Evolutionary conservation across 495 filamentous ascomycete species (phyloP).

Genomic region (Xylaria longipes): DNA sequence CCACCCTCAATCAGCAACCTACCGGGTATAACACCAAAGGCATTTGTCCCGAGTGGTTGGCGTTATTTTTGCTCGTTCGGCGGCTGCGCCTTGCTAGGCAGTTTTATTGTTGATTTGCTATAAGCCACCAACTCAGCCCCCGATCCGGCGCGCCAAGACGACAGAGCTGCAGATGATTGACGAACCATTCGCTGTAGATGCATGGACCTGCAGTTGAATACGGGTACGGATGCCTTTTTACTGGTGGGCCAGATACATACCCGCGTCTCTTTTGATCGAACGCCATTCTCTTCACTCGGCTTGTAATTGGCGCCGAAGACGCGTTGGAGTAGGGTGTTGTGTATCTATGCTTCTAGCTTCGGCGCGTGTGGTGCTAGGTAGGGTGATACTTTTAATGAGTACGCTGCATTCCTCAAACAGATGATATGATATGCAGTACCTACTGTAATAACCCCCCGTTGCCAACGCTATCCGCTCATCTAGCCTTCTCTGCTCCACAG

Average conservation of each 20-base stretch:
- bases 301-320: not conserved
- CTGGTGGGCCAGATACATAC: not conserved
- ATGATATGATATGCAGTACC: not conserved
- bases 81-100: constrained; percentile 8
- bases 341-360: not conserved
- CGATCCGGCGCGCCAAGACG: not conserved
- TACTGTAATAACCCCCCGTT: no score
- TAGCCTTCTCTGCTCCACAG: not conserved
- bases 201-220: not conserved
- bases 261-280: not conserved
- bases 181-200: constrained; percentile 14
- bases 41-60: not conserved
- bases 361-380: no score
- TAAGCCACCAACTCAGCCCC: constrained; percentile 6
- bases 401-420: not conserved
- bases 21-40: not conserved
- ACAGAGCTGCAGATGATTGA: not conserved
- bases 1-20: not conserved
- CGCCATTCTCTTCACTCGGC: not conserved
- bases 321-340: not conserved
- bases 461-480: not conserved
- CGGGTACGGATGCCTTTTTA: not conserved
- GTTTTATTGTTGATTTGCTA: not conserved
- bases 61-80: not conserved
- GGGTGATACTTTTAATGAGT: not conserved